phyloP scores from a whole-genome alignment of 192 early-diverging fungal species.

The Podila epicladia region DNA sequence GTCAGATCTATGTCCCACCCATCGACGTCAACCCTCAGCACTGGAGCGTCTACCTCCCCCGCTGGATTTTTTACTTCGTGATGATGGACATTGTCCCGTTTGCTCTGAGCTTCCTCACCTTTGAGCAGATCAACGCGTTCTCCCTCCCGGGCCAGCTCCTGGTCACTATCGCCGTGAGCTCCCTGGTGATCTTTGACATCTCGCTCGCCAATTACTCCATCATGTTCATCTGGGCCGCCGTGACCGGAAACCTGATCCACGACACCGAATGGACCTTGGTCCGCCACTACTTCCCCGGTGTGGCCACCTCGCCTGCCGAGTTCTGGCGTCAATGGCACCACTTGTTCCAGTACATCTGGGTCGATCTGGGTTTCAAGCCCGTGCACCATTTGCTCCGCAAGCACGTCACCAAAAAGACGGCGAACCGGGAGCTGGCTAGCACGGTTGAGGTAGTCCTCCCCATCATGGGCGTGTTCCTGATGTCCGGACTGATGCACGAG shows the following conservation, averaged over 20 bases:
- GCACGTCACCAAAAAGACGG: slow-evolving; percentile 11
- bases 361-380: slow-evolving; percentile 42
- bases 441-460: slow-evolving; percentile 23
- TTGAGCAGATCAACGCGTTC: slow-evolving; percentile 28
- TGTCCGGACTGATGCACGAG: slow-evolving; percentile 51
- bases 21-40: slow-evolving; percentile 35
- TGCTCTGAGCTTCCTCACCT: slow-evolving; percentile 28
- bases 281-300: slow-evolving; percentile 40
- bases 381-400: slow-evolving; percentile 29
- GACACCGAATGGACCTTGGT: slow-evolving; percentile 49
- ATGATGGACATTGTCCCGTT: slow-evolving; percentile 30
- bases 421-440: slow-evolving; percentile 5
- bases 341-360: slow-evolving; percentile 45
- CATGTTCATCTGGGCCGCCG: slow-evolving; percentile 37
- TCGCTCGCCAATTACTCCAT: slow-evolving; percentile 38
- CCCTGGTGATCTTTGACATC: slow-evolving; percentile 41
- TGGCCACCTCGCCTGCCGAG: slow-evolving; percentile 39
- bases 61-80: slow-evolving; percentile 33
- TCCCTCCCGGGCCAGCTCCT: slow-evolving; percentile 5
- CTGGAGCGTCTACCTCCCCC: slow-evolving; percentile 45
- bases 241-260: slow-evolving; percentile 31
- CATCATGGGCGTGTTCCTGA: slow-evolving; percentile 46
- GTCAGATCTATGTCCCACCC: slow-evolving; percentile 26
- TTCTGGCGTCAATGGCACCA: slow-evolving; percentile 52
- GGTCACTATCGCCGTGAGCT: slow-evolving; percentile 5